Percentiles rank a stretch among this genome's conserved stretches.
Evolutionary conservation across 2,329 filamentous ascomycete genomes (phyloP).

Genomic region (Domatiomyces catenatus): DNA sequence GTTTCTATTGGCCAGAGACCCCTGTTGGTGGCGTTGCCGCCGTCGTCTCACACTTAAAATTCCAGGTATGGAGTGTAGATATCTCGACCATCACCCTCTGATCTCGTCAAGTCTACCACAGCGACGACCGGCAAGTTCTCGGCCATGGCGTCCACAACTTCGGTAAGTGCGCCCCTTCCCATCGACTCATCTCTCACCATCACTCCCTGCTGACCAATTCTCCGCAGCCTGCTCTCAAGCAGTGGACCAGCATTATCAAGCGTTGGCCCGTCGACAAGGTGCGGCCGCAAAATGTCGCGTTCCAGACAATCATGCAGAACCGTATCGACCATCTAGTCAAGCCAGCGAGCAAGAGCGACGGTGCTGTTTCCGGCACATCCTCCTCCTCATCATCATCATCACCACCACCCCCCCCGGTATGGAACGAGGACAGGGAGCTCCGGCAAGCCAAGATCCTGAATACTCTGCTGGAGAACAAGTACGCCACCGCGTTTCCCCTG

Average conservation of each 20-base stretch:
- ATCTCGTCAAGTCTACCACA: too few species aligned
- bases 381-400: too few species aligned
- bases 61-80: too few species aligned
- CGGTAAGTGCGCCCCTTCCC: slow-evolving; percentile 16
- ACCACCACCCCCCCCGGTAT: slow-evolving; percentile 8
- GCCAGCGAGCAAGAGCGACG: slow-evolving; percentile 12
- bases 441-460: slow-evolving; percentile 43
- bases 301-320: slow-evolving; percentile 22
- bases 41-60: too few species aligned
- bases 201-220: neutral
- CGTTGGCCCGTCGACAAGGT: slow-evolving; percentile 31
- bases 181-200: neutral
- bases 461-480: slow-evolving; percentile 44
- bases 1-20: too few species aligned
- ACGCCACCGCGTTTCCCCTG: slow-evolving; percentile 36
- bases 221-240: slow-evolving; percentile 20
- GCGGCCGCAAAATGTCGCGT: slow-evolving; percentile 30
- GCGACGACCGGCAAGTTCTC: neutral
- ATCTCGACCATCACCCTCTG: too few species aligned
- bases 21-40: too few species aligned
- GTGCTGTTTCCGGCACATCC: slow-evolving; percentile 7
- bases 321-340: slow-evolving; percentile 9
- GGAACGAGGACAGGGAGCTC: slow-evolving; percentile 24
- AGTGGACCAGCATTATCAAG: slow-evolving; percentile 28
- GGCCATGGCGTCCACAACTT: slow-evolving; percentile 19